Base-by-base conservation (phyloP, 2,329 filamentous ascomycete species). In the Xylaria multiplex region DNA sequence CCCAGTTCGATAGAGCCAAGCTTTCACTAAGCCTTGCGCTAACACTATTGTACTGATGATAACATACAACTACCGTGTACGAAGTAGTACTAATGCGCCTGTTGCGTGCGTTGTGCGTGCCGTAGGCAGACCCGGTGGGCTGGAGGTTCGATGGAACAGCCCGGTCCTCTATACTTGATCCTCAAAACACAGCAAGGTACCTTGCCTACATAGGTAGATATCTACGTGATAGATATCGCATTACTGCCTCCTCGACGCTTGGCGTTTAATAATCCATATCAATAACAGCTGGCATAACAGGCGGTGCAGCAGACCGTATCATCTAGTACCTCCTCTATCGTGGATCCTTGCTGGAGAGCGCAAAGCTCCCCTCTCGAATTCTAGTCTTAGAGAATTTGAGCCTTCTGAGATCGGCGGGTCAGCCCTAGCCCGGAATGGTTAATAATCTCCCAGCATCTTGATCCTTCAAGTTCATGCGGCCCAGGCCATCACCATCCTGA, bases 381-480 rank as follows among this genome's bases (percentile, higher is more conserved):
- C 9, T 40, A 40, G 37, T 40, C 11, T 40, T 40, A 13, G 40
- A 24, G 19, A 54, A 43, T 27, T 24, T 27, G 27, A 56, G 49
- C 32, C 52, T 56, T 67, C 24, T 32, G 42, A 22, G 46, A 58
- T 58, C 52, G 46, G 53, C 65, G n/a, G 22, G 19, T 49, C 56
- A 64, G 56, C 52, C 52, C 35, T 60, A 55, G 24, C 56, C 27
- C 16, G 14, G 16, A 57, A 48, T 57, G 32, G 60, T 45, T 37
- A 53, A 48, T 5, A 1, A 14, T 24, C 13, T 53, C 37, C 62
- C 35, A 60, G 66, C 62, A 68, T 66, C 56, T 9, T 16, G 50
- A 66, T 68, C 66, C 66, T 68, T 57, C 59, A 46, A 45, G 3
- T 61, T 57, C 30, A 67, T 61, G 61, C 61, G 22, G n/a, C 16